These are phyloP conservation scores for Rhizopogon parksii DNA, from an alignment of 1,284 basidiomycete genomes.

Conservation along the genomic window DNA sequence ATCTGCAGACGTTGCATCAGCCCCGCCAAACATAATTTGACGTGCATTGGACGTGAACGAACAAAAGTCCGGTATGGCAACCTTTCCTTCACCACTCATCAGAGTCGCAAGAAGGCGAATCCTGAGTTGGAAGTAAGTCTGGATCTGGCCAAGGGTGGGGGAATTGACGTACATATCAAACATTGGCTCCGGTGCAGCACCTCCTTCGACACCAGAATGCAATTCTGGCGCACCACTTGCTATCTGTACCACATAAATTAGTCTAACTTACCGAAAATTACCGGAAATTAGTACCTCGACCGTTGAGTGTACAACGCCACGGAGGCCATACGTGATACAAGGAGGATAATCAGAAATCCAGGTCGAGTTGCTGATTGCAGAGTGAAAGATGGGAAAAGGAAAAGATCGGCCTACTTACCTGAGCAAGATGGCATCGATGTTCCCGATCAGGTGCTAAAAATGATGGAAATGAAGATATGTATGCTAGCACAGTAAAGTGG, in stretches of 20 bases:
- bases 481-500: neutral
- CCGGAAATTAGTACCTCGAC: slow-evolving; percentile 45
- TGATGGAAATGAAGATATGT: slow-evolving; percentile 5
- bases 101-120: slow-evolving; percentile 74
- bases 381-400: neutral
- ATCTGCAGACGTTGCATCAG: slow-evolving; percentile 41
- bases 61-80: slow-evolving; percentile 86
- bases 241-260: slow-evolving; percentile 37
- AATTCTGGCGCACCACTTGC: slow-evolving; percentile 65
- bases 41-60: slow-evolving; percentile 8
- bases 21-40: slow-evolving; percentile 1
- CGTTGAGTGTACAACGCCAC: slow-evolving; percentile 85
- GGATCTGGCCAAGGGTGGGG: neutral
- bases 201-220: slow-evolving; percentile 92
- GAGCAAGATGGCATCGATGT: slow-evolving; percentile 81
- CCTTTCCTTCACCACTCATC: slow-evolving; percentile 48
- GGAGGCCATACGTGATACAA: slow-evolving; percentile 91
- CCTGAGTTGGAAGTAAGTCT: slow-evolving; percentile 35
- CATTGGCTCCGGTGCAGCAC: slow-evolving; percentile 85
- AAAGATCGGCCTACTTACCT: slow-evolving; percentile 38
- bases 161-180: slow-evolving; percentile 65
- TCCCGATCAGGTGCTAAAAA: slow-evolving; percentile 65
- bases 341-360: slow-evolving; percentile 96
- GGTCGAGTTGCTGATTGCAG: slow-evolving; percentile 73
- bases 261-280: neutral